Evolutionary conservation across 2,329 filamentous ascomycete genomes (phyloP).

Genomic region (Scedosporium minutisporum): DNA sequence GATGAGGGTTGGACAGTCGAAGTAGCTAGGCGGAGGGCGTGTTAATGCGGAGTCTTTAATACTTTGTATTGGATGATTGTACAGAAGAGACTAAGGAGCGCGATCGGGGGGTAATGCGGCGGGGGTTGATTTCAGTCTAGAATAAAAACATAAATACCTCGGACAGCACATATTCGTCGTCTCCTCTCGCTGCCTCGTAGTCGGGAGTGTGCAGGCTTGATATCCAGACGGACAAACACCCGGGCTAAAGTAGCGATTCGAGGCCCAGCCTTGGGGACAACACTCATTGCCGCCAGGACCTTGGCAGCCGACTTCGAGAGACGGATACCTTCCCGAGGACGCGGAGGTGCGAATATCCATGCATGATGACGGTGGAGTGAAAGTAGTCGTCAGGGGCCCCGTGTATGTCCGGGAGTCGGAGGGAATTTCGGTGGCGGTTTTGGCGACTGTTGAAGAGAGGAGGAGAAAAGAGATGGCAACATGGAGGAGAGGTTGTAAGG

Average conservation of each 20-base stretch:
- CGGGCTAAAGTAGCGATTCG: not conserved
- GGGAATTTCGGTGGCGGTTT: not conserved
- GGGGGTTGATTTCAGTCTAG: too few species aligned
- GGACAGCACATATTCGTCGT: not conserved
- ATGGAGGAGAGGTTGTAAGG: not conserved
- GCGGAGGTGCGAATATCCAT: not conserved
- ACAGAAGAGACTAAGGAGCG: too few species aligned
- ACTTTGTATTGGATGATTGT: too few species aligned
- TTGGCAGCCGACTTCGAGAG: not conserved
- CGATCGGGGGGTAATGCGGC: too few species aligned
- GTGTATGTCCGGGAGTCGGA: not conserved
- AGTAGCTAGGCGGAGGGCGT: not conserved
- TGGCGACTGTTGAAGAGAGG: not conserved
- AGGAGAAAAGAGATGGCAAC: not conserved
- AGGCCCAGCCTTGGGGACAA: not conserved
- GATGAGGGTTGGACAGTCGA: not conserved
- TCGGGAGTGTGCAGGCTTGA: not conserved
- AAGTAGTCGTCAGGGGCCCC: not conserved
- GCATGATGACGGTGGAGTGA: not conserved
- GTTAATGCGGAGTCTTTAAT: not conserved
- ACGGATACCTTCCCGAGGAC: not conserved
- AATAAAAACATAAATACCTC: not conserved
- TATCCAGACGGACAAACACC: not conserved
- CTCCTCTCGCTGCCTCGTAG: not conserved
- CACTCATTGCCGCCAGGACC: not conserved